Conservation (phyloP, 257 asterid species). For the Eustoma russellianum region DNA sequence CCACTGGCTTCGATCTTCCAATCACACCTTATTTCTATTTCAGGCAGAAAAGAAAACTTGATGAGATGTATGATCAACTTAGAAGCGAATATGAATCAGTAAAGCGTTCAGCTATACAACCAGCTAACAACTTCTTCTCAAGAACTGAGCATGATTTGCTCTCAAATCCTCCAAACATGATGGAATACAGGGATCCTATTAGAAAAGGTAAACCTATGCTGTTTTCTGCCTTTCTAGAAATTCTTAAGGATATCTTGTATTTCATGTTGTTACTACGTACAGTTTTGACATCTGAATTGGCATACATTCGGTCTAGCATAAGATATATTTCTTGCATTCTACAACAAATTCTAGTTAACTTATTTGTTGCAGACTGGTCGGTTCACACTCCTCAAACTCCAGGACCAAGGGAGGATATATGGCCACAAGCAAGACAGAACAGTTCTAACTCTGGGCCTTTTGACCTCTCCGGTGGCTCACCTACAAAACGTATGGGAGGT, state of each 20-base stretch:
- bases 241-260: no score
- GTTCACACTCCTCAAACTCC: conserved; percentile 94
- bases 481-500: conserved; percentile 42
- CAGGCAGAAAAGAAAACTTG: conserved; percentile 99
- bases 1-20: conserved; percentile 4
- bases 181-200: conserved; percentile 57
- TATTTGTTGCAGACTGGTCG: conserved; percentile 81
- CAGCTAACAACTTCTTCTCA: conserved; percentile 57
- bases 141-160: conserved; percentile 71
- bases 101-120: conserved; percentile 76
- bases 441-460: conserved; percentile 54
- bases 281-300: background rate
- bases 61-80: conserved; percentile 92
- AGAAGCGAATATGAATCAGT: conserved; percentile 68
- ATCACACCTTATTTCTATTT: conserved; percentile 10
- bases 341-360: conserved; percentile 54
- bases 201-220: conserved; percentile 58
- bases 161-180: conserved; percentile 44
- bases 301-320: background rate
- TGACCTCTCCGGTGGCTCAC: conserved; percentile 57
- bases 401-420: conserved; percentile 86
- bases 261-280: no score
- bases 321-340: background rate
- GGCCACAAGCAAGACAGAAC: conserved; percentile 65
- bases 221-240: conserved; percentile 7